Evolutionary conservation across 768 basidiomycete species (phyloP).

Genomic region (Amanita muscaria): DNA sequence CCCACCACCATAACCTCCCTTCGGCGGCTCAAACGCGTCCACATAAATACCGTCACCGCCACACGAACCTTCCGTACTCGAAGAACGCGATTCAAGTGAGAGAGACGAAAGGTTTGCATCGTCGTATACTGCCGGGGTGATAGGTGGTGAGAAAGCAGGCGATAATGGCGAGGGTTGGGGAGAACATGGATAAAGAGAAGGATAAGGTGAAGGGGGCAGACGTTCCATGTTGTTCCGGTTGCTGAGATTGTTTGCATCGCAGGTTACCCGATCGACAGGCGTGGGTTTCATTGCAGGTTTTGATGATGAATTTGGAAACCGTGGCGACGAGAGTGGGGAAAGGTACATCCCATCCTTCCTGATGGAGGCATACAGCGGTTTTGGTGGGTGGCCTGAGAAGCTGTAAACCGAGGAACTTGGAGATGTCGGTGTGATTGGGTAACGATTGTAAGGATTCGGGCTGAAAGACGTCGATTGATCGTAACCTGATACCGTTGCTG

Average conservation of each 20-base stretch:
- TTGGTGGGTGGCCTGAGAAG: neutral
- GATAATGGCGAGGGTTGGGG: conserved; percentile 3
- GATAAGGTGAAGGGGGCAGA: too few relatives aligned
- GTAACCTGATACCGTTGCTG: neutral
- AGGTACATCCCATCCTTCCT: conserved; percentile 6
- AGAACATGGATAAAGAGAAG: too few relatives aligned
- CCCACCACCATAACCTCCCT: too few relatives aligned
- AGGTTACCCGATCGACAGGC: too few relatives aligned
- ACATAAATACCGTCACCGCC: too few relatives aligned
- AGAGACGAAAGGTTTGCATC: neutral
- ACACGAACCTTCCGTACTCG: neutral
- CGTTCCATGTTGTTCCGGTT: too few relatives aligned
- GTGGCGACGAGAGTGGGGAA: neutral
- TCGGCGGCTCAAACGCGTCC: too few relatives aligned
- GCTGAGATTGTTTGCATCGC: too few relatives aligned
- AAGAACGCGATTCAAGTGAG: conserved; percentile 1
- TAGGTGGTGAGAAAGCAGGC: neutral
- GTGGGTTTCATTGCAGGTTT: too few relatives aligned
- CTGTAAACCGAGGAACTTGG: neutral
- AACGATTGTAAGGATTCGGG: too few relatives aligned
- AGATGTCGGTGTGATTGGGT: neutral
- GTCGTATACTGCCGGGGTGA: neutral
- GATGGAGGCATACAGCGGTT: conserved; percentile 3
- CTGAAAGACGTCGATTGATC: too few relatives aligned
- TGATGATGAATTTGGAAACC: too few relatives aligned